Evolutionary conservation across 2,329 filamentous ascomycete genomes (phyloP).

Genomic region (Ascomycota sp.): DNA sequence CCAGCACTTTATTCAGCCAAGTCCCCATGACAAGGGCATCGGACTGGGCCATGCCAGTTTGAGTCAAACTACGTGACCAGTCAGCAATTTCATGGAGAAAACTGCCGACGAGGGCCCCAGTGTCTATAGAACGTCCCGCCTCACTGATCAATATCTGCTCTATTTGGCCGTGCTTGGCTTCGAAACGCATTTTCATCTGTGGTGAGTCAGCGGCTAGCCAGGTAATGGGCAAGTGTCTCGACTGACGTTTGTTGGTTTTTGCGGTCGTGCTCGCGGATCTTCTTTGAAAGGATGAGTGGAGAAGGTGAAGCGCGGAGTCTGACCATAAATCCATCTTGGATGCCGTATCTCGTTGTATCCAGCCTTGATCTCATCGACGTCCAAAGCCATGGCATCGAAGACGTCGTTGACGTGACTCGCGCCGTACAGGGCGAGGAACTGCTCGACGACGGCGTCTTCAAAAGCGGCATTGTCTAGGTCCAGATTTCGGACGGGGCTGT

Average conservation of each 20-base stretch:
- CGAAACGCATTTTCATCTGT: conserved; percentile 14
- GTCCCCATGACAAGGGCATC: conserved; percentile 8
- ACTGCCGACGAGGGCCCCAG: background rate
- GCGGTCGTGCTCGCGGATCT: conserved; percentile 34
- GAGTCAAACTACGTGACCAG: conserved; percentile 8
- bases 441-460: conserved; percentile 33
- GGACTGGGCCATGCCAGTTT: conserved; percentile 7
- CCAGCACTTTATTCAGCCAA: conserved; percentile 13
- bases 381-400: conserved; percentile 29
- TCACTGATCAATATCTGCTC: conserved; percentile 12
- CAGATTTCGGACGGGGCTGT: conserved; percentile 67
- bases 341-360: conserved; percentile 24
- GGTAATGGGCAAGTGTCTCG: background rate
- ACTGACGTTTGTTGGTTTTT: conserved; percentile 24
- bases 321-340: conserved; percentile 57
- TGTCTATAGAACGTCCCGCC: background rate
- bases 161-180: conserved; percentile 16
- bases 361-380: conserved; percentile 25
- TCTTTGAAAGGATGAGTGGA: conserved; percentile 38
- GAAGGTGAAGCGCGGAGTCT: conserved; percentile 70
- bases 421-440: conserved; percentile 51
- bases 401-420: conserved; percentile 11
- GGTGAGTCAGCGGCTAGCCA: background rate
- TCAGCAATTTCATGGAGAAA: conserved; percentile 7
- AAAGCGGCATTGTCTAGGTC: conserved; percentile 28